A percentile compares a stretch with the other conserved stretches of the same genome.
phyloP scores from a whole-genome alignment of 1,284 basidiomycete species.

The Heterobasidion occidentale region DNA sequence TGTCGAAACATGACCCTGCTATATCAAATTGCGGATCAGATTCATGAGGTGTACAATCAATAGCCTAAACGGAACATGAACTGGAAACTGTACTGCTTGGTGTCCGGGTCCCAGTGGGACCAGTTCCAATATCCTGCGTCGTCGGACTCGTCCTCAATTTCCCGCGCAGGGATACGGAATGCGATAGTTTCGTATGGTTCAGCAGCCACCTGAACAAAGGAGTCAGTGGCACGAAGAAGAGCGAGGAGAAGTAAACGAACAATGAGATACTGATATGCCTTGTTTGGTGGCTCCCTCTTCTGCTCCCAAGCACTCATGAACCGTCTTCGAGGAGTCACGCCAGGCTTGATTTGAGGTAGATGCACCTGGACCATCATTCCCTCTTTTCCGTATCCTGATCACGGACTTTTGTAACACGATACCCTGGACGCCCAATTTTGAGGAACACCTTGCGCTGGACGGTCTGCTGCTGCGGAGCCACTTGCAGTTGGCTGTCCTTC shows the following conservation, averaged over 20 bases:
- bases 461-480: slow-evolving; percentile 67
- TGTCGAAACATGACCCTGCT: not conserved
- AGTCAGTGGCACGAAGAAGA: not conserved
- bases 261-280: slow-evolving; percentile 95
- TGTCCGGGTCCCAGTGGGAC: slow-evolving; percentile 96
- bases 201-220: slow-evolving; percentile 73
- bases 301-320: slow-evolving; percentile 99
- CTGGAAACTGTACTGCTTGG: slow-evolving; percentile 93
- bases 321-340: slow-evolving; percentile 78
- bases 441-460: slow-evolving; percentile 91
- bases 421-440: slow-evolving; percentile 96
- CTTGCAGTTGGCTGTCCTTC: slow-evolving; percentile 85
- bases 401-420: slow-evolving; percentile 85
- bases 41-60: slow-evolving; percentile 23
- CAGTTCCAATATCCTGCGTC: slow-evolving; percentile 90
- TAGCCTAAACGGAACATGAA: slow-evolving; percentile 80
- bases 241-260: slow-evolving; percentile 40
- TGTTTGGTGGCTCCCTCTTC: slow-evolving; percentile 90
- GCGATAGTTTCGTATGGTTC: slow-evolving; percentile 99
- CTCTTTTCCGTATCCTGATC: slow-evolving; percentile 76
- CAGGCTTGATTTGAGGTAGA: slow-evolving; percentile 89
- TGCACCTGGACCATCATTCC: slow-evolving; percentile 97
- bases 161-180: slow-evolving; percentile 95
- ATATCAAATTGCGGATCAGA: not conserved
- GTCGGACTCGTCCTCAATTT: slow-evolving; percentile 91